phyloP scores from a whole-genome alignment of 495 filamentous ascomycete species.

The Baudoinia panamericana region DNA sequence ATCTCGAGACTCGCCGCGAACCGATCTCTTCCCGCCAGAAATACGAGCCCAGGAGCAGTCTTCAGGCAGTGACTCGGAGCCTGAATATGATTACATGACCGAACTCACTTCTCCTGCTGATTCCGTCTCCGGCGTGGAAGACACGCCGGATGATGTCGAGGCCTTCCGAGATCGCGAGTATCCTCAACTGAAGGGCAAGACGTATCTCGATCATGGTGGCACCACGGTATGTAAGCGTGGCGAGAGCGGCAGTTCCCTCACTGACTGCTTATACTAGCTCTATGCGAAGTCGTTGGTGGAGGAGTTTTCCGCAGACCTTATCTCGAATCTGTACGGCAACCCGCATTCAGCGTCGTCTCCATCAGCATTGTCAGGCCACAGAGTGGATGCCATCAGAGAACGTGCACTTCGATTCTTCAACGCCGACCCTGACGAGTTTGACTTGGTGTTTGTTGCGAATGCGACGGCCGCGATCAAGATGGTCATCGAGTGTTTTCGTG shows the following conservation, averaged over 20 bases:
- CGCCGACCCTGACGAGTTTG: slow-evolving; percentile 49
- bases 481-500: slow-evolving; percentile 52
- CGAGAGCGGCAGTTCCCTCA: background rate
- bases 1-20: background rate
- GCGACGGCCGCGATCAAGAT: slow-evolving; percentile 58
- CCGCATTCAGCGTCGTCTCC: slow-evolving; percentile 61
- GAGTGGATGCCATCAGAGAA: slow-evolving; percentile 46
- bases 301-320: slow-evolving; percentile 44
- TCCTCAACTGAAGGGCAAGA: slow-evolving; percentile 33
- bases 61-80: slow-evolving; percentile 10
- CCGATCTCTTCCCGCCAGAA: background rate
- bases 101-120: slow-evolving; percentile 13
- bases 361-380: slow-evolving; percentile 45
- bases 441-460: slow-evolving; percentile 56
- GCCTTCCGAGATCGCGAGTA: slow-evolving; percentile 32
- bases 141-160: slow-evolving; percentile 23
- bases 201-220: slow-evolving; percentile 64
- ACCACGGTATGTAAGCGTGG: slow-evolving; percentile 36
- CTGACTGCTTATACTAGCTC: slow-evolving; percentile 26
- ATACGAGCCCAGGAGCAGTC: slow-evolving; percentile 11
- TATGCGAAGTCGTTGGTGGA: slow-evolving; percentile 51
- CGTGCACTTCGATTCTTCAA: slow-evolving; percentile 49
- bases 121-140: slow-evolving; percentile 4
- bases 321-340: slow-evolving; percentile 53
- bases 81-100: slow-evolving; percentile 15